phyloP scores from a whole-genome alignment of 1,284 basidiomycete genomes.

The Anthracocystis setariae region DNA sequence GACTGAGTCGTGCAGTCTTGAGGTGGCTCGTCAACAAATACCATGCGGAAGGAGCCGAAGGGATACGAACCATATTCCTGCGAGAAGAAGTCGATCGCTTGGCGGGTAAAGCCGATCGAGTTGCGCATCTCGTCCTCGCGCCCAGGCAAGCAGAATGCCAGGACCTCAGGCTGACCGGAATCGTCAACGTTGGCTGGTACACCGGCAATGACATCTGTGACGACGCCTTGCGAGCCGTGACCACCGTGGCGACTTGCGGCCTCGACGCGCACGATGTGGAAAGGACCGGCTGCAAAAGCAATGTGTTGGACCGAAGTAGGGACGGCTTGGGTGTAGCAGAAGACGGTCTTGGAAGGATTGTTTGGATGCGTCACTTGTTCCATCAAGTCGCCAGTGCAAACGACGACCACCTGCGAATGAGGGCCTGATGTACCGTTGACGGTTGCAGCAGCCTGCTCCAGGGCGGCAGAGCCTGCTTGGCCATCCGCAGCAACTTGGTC shows the following conservation, averaged over 20 bases:
- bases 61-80: constrained; percentile 96
- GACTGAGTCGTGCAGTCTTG: constrained; percentile 79
- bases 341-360: constrained; percentile 92
- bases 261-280: constrained; percentile 68
- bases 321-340: constrained; percentile 87
- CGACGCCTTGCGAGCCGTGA: constrained; percentile 72
- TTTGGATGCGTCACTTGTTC: constrained; percentile 82
- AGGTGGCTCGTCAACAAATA: constrained; percentile 88
- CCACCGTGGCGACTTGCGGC: constrained; percentile 69
- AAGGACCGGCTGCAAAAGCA: constrained; percentile 93
- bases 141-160: constrained; percentile 92
- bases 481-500: constrained; percentile 12
- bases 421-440: constrained; percentile 15
- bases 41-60: constrained; percentile 88
- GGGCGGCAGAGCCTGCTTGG: constrained; percentile 9
- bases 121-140: constrained; percentile 76
- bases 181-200: constrained; percentile 34
- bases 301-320: constrained; percentile 94
- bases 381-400: constrained; percentile 84
- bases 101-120: constrained; percentile 80
- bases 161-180: constrained; percentile 78
- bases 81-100: constrained; percentile 90
- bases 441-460: constrained; percentile 6
- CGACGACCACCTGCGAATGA: constrained; percentile 74
- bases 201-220: constrained; percentile 51